Base-by-base conservation (phyloP, 371 early-diverging fungal species). In the Mortierella sp. region DNA sequence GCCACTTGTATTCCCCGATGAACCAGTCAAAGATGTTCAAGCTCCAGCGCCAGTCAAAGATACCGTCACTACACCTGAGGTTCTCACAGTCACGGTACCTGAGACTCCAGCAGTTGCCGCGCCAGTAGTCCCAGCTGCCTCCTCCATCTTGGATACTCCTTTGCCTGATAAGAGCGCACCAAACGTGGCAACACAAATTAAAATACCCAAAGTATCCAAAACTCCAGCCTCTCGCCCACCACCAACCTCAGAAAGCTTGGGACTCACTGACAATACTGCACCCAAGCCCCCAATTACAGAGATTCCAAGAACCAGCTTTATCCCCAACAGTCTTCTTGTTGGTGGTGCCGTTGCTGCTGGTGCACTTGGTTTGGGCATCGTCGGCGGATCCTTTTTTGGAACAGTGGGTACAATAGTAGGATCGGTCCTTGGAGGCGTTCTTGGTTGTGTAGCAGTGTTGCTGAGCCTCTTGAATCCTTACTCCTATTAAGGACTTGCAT, bases 381-480 rank as follows among this genome's bases (percentile, higher is more conserved):
- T 64, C 5, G 70, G 70, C 8, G 70, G 70, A 24, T 59, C 35
- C 18, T 37, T 65, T 60, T 65, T 75, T 62, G 70, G 75, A 20
- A 14, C 57, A 3, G 32, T 70, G 9, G 75, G 75, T 8, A 51
- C 70, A 11, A 62, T 61, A 16, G 3, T 75, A 40, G 75, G 75
- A 37, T 47, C 75, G 1, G 26, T 69, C 20, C 18, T 75, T 59
- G 75, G 69, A 16, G 70, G 75, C n/a, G 24, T 75, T 26, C 26
- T 70, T n/a, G 70, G 75, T 0, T 57, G 62, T 1, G 6, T 75
- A 11, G 70, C 66, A 10, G 66, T 66, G 0, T 14, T 70, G 4
- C 1, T 61, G 24, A 45, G 57, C 16, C 18, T n/a, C 24, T 24
- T 52, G 20, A 52, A 52, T 24, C 52, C 26, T 22, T 24, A 3